Base-by-base conservation (phyloP, 179 eudicot species). In the Silene coronaria region DNA sequence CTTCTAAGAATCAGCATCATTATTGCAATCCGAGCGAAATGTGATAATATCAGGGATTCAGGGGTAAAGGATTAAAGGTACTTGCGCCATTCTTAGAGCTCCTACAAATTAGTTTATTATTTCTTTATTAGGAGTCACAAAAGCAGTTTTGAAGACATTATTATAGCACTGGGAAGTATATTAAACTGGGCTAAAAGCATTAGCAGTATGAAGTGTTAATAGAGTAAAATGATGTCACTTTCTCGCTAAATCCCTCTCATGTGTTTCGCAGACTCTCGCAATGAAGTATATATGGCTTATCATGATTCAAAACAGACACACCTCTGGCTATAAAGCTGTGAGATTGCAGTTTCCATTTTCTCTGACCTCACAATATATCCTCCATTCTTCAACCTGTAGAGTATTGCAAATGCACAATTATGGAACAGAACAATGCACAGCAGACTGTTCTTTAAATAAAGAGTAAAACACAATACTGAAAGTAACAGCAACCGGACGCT, bases 311-410 rank as follows among this genome's bases (percentile, higher is more conserved):
- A n/a, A 13, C 10, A 70, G 75, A 57, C 80, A 86, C 74, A 95
- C 97, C 93, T 90, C 78, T 89, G 90, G 78, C 81, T 84, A 77
- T 82, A 80, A 48, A 81, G 80, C 69, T 88, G 83, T 71, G 77
- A 32, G 74, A 82, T 75, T 71, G 88, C 83, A 81, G 84, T 86
- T 84, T 95, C 97, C 87, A 84, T 81, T 87, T 88, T 92, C 78
- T 88, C 97, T 51, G 97, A 86, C 86, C 99, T 89, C 78, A 92
- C 93, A 72, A 88, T 73, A 73, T 76, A 86, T 71, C 84, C 84
- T 70, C 95, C 95, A 77, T 69, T 77, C 64, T 71, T 82, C 85
- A 91, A 80, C 86, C 99, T 95, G 88, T 70, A 74, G 38, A 71
- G 46, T 51, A 55, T 45, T 61, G 67, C 77, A 36, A 71, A 60